Conservation (phyloP, 352 stramenopile genomes). For the Elongisporangium undulatum region DNA sequence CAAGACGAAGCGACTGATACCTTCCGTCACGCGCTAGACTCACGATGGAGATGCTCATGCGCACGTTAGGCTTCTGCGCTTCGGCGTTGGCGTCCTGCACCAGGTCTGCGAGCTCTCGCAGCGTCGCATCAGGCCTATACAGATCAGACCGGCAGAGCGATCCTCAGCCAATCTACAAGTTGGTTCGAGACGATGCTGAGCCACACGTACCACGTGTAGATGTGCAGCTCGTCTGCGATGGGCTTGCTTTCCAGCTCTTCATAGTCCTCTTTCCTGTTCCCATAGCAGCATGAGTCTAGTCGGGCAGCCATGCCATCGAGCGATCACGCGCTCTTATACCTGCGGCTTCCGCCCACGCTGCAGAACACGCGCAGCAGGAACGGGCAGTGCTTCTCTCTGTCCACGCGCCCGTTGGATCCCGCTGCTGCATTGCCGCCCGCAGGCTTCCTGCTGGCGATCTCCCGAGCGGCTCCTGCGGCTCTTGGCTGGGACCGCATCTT, state of each 20-base stretch:
- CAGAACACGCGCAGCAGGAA: slow-evolving; percentile 73
- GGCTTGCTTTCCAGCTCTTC: slow-evolving; percentile 45
- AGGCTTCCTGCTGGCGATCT: background rate
- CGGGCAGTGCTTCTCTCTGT: slow-evolving; percentile 68
- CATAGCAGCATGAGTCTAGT: background rate
- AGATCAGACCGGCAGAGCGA: background rate
- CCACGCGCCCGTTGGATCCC: slow-evolving; percentile 10
- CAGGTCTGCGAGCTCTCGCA: slow-evolving; percentile 68
- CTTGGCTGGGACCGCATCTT: background rate
- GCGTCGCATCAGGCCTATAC: slow-evolving; percentile 61
- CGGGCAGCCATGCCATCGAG: too few species aligned
- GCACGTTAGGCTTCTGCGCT: slow-evolving; percentile 41
- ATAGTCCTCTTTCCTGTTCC: slow-evolving; percentile 49
- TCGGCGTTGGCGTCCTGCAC: slow-evolving; percentile 60
- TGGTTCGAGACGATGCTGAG: too few species aligned
- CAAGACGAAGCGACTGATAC: too few species aligned
- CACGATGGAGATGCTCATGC: slow-evolving; percentile 61
- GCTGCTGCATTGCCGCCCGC: background rate
- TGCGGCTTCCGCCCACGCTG: slow-evolving; percentile 42
- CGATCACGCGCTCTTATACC: slow-evolving; percentile 13
- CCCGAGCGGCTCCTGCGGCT: background rate
- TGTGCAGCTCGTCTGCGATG: slow-evolving; percentile 58
- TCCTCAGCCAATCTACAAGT: background rate
- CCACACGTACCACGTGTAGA: slow-evolving; percentile 68
- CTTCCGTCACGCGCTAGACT: slow-evolving; percentile 43